A percentile compares a stretch with the other conserved stretches of the same genome.
Conservation (phyloP, 2,329 filamentous ascomycete species). For the Massarina eburnea region DNA sequence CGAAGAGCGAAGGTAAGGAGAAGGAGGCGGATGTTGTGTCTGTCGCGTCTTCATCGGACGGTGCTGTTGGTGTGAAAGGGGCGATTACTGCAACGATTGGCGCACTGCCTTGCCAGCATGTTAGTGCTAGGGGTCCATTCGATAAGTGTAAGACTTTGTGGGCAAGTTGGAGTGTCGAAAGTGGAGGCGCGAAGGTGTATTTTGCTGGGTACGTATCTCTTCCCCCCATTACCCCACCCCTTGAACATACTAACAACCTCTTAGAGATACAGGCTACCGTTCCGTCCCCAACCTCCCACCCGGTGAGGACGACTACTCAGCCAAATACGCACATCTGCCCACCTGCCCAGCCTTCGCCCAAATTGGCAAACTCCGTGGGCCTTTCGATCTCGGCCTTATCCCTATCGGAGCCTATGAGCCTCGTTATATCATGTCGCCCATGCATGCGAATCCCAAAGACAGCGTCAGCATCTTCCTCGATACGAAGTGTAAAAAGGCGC, state of each 20-base stretch:
- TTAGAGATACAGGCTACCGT: conserved; percentile 87
- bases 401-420: conserved; percentile 90
- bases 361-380: conserved; percentile 77
- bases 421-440: conserved; percentile 70
- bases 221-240: not conserved
- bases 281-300: conserved; percentile 66
- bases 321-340: conserved; percentile 65
- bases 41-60: conserved; percentile 9
- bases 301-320: conserved; percentile 70
- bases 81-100: conserved; percentile 70
- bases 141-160: conserved; percentile 80
- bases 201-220: conserved; percentile 63
- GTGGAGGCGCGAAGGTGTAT: conserved; percentile 76
- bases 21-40: conserved; percentile 4
- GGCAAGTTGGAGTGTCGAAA: conserved; percentile 81
- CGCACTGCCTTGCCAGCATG: conserved; percentile 84
- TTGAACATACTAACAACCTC: not conserved
- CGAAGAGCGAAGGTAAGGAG: conserved; percentile 11
- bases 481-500: conserved; percentile 72
- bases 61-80: conserved; percentile 1
- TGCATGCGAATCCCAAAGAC: conserved; percentile 87
- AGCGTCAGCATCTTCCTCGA: conserved; percentile 87
- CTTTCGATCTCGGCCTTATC: conserved; percentile 88
- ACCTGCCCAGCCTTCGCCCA: conserved; percentile 81
- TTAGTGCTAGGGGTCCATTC: conserved; percentile 66